Conservation (phyloP, 2,329 filamentous ascomycete species). For the Rhinocladiella similis region DNA sequence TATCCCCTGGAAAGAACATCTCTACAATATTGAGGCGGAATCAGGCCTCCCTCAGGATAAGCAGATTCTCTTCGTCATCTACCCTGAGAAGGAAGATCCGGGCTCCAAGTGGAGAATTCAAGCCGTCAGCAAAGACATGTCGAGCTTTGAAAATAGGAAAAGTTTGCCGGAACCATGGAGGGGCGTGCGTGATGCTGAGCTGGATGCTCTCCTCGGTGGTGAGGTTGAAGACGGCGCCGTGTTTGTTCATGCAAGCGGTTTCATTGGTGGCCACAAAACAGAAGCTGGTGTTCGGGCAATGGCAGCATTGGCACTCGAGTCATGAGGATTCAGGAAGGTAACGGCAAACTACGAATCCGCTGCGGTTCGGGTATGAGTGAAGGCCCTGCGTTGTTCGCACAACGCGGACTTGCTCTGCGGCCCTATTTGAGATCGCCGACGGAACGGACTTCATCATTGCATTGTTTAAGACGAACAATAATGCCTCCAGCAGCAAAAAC, state of each 20-base stretch:
- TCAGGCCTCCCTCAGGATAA: slow-evolving; percentile 44
- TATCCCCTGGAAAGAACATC: slow-evolving; percentile 92
- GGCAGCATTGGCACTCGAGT: slow-evolving; percentile 55
- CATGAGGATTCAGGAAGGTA: slow-evolving; percentile 11
- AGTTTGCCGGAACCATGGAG: slow-evolving; percentile 89
- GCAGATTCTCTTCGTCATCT: slow-evolving; percentile 81
- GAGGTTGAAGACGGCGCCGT: slow-evolving; percentile 63
- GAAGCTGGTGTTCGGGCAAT: slow-evolving; percentile 85
- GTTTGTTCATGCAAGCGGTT: slow-evolving; percentile 91
- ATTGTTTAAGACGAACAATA: no score
- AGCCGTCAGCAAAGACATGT: slow-evolving; percentile 78
- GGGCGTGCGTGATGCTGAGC: slow-evolving; percentile 80
- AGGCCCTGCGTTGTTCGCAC: no score
- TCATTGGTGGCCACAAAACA: slow-evolving; percentile 93
- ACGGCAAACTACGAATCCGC: not conserved
- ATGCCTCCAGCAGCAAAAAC: not conserved
- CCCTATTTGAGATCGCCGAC: no score
- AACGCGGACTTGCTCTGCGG: no score
- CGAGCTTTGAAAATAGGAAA: slow-evolving; percentile 90
- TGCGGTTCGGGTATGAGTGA: not conserved
- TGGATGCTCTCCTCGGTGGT: slow-evolving; percentile 60
- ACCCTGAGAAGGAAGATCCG: slow-evolving; percentile 75
- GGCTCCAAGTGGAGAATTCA: slow-evolving; percentile 91
- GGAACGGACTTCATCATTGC: no score
- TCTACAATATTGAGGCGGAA: slow-evolving; percentile 80